These are phyloP conservation scores for Cryptosporidium canis DNA, from an alignment of 169 alveolate species.

Conservation along the genomic window DNA sequence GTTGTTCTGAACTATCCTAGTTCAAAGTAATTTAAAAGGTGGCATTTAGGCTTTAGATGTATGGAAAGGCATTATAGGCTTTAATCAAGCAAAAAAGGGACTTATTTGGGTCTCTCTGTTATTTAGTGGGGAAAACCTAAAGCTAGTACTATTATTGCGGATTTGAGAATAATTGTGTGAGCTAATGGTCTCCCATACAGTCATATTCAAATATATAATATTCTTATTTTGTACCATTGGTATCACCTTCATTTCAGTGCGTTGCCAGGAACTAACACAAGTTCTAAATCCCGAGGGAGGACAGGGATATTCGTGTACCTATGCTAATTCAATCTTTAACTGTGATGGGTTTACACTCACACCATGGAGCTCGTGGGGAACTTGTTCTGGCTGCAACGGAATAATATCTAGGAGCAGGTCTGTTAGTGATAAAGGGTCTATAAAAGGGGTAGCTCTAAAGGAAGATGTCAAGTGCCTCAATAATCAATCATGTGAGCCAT, in stretches of 20 bases:
- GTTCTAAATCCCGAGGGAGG: slow-evolving; percentile 58
- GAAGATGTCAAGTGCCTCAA: slow-evolving; percentile 17
- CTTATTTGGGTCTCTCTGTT: background rate
- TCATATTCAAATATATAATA: background rate
- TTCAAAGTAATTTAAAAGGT: background rate
- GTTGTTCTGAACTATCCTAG: background rate
- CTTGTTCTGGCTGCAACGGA: slow-evolving; percentile 32
- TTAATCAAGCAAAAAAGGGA: background rate
- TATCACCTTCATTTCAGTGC: background rate
- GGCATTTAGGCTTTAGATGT: background rate
- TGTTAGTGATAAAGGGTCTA: background rate
- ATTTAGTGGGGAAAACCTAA: background rate
- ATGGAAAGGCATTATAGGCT: background rate
- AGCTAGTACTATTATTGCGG: background rate
- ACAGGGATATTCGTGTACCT: slow-evolving; percentile 6
- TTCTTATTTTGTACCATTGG: background rate
- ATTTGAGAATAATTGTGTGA: background rate
- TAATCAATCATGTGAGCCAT: slow-evolving; percentile 39
- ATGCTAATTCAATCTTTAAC: background rate
- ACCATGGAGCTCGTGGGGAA: slow-evolving; percentile 42
- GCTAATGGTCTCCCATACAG: background rate
- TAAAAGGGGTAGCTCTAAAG: background rate
- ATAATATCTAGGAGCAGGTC: background rate
- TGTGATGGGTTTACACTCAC: slow-evolving; percentile 15
- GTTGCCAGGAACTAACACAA: slow-evolving; percentile 6